Conservation (phyloP, 768 basidiomycete species). For the Coprinopsis strossmayeri region DNA sequence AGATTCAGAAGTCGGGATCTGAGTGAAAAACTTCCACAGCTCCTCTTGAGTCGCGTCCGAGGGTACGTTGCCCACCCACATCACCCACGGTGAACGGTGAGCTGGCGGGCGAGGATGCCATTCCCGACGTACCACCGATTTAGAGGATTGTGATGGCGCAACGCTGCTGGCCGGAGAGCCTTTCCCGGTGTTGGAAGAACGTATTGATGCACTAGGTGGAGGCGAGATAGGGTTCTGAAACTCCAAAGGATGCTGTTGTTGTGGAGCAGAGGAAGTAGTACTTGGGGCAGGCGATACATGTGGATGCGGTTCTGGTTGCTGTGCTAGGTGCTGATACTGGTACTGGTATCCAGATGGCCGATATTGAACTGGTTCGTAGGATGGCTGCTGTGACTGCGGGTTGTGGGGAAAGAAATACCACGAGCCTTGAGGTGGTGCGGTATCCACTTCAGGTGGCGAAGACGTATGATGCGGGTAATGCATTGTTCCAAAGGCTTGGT, state of each 20-base stretch:
- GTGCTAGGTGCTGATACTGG: constrained; percentile 23
- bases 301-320: constrained; percentile 17
- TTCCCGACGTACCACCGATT: constrained; percentile 35
- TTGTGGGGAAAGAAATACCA: constrained; percentile 47
- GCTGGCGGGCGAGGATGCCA: constrained; percentile 70
- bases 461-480: constrained; percentile 20
- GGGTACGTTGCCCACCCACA: constrained; percentile 95
- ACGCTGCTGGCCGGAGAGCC: constrained; percentile 4
- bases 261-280: constrained; percentile 15
- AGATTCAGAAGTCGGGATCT: constrained; percentile 1
- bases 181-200: constrained; percentile 8
- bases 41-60: constrained; percentile 79
- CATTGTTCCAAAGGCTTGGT: constrained; percentile 17
- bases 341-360: constrained; percentile 13
- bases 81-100: constrained; percentile 85
- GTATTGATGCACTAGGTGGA: constrained; percentile 10
- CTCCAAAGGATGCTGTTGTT: constrained; percentile 10
- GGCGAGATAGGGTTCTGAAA: constrained; percentile 5
- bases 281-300: constrained; percentile 14
- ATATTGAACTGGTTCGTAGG: constrained; percentile 12
- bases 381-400: constrained; percentile 20
- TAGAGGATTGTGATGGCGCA: constrained; percentile 15
- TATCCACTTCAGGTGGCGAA: constrained; percentile 8
- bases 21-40: constrained; percentile 75
- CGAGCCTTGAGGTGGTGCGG: constrained; percentile 27